Evolutionary conservation across 2,329 filamentous ascomycete genomes (phyloP).

Genomic region (Corynespora cassiicola): DNA sequence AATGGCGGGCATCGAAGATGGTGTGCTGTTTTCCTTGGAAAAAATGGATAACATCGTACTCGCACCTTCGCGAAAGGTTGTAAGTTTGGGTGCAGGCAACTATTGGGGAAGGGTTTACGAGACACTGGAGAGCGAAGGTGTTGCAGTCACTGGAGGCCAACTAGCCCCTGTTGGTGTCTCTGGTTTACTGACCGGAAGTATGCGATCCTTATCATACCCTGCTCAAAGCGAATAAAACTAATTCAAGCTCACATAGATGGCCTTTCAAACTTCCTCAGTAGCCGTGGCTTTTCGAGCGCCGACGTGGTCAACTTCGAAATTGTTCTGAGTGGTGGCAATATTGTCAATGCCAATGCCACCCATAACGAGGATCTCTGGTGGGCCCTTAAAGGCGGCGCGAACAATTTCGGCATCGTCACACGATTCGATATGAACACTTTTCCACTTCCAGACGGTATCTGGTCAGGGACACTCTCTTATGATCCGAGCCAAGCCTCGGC

Average conservation of each 20-base stretch:
- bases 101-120: conserved; percentile 39
- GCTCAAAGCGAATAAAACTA: too few species aligned
- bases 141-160: conserved; percentile 32
- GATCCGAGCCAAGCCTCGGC: not conserved
- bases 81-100: too few species aligned
- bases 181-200: conserved; percentile 31
- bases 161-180: conserved; percentile 33
- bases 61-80: too few species aligned
- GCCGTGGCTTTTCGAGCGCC: too few species aligned
- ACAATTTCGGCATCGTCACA: conserved; percentile 50
- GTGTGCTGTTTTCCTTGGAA: too few species aligned
- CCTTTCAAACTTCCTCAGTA: too few species aligned
- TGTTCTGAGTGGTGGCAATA: conserved; percentile 42
- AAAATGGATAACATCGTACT: too few species aligned
- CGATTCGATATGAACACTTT: conserved; percentile 33
- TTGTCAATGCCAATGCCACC: conserved; percentile 42
- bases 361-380: conserved; percentile 40
- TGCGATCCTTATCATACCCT: too few species aligned
- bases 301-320: conserved; percentile 33
- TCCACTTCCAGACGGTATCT: too few species aligned
- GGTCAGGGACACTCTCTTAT: not conserved
- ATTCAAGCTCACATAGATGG: too few species aligned
- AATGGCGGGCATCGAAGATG: too few species aligned
- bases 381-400: conserved; percentile 48
- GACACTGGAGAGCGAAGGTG: conserved; percentile 23